These are phyloP conservation scores for Elaeagnus macrophylla DNA, from an alignment of 306 rosid species.

Conservation along the genomic window DNA sequence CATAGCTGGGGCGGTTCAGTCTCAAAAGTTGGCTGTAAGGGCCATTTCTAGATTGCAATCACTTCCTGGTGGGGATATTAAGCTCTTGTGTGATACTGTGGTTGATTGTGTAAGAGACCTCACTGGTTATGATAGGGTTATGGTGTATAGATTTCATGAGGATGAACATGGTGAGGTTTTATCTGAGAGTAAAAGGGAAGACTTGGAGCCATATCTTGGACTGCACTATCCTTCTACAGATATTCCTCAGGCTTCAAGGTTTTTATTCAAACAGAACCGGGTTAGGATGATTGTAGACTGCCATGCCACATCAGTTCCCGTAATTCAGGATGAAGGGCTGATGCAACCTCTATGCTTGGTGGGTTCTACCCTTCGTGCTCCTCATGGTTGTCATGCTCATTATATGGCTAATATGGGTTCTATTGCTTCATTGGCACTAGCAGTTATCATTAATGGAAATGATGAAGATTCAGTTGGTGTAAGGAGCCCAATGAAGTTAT, in stretches of 20 bases:
- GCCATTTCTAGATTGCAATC: constrained; percentile 83
- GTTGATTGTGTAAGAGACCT: constrained; percentile 76
- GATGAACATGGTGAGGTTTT: constrained; percentile 98
- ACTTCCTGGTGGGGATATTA: constrained; percentile 82
- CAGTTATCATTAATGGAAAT: constrained; percentile 71
- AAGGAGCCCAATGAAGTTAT: constrained; percentile 50
- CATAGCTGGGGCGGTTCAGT: constrained; percentile 94
- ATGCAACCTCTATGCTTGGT: constrained; percentile 83
- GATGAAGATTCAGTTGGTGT: constrained; percentile 56
- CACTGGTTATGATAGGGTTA: constrained; percentile 83
- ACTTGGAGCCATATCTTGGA: constrained; percentile 87
- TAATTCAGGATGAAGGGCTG: constrained; percentile 66
- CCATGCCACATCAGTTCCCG: constrained; percentile 53
- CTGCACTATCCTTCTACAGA: constrained; percentile 95
- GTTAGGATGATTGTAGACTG: constrained; percentile 97
- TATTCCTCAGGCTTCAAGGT: constrained; percentile 96
- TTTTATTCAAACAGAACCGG: constrained; percentile 89
- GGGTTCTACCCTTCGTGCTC: constrained; percentile 89
- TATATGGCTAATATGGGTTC: constrained; percentile 98
- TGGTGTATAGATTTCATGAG: constrained; percentile 96
- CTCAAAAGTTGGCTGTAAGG: constrained; percentile 86
- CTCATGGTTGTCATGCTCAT: constrained; percentile 92
- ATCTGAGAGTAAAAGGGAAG: constrained; percentile 72
- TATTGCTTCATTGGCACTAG: constrained; percentile 74
- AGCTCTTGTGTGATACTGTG: constrained; percentile 63